Evolutionary conservation across 352 stramenopile genomes (phyloP), one percentile per base, ranked within the genome.

Genomic region (Phytopythium litorale): DNA sequence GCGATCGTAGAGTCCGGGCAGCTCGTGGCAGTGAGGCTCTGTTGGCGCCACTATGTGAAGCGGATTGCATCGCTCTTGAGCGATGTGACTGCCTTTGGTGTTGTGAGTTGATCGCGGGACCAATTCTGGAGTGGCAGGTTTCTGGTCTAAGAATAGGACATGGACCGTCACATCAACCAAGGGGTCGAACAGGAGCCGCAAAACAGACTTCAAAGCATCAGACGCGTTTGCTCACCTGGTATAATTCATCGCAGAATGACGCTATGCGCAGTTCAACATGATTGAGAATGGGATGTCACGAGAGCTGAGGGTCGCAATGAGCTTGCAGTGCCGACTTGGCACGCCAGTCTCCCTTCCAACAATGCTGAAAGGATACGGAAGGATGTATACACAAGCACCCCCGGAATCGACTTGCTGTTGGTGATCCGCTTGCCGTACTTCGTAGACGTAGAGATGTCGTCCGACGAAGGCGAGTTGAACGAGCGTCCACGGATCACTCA

Each of bases 401-500:
- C n/a, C 46, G 4, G 21, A 6, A 3, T 52, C 8, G 45, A 0
- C 2, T 32, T 4, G 4, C 0, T 51, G 9, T 18, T 18, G 9
- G 3, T 51, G 23, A 30, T 16, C 3, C 13, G 16, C 21, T 9
- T 48, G 15, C 19, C 54, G 40, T 61, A 62, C 64, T 40, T 64
- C 58, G 58, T 79, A 79, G 23, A 78, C 59, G 63, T 73, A 78
- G 15, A 79, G 56, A 5, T 70, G 45, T 18, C 64, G 30, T 0
- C 72, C 72, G n/a, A 76, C 21, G 35, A 78, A 33, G 5, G 63
- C 57, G 3, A 80, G 49, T 9, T 62, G 67, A 7, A 68, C 58
- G 56, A 78, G 62, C 48, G 67, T 75, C 67, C 61, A 76, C 46
- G 72, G 70, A 25, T 81, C 72, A 25, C 67, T 81, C 70, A 81